A percentile compares a stretch with the other conserved stretches of the same genome.
Conservation (phyloP, 345 rosid species). For the Gossypium ekmanianum region DNA sequence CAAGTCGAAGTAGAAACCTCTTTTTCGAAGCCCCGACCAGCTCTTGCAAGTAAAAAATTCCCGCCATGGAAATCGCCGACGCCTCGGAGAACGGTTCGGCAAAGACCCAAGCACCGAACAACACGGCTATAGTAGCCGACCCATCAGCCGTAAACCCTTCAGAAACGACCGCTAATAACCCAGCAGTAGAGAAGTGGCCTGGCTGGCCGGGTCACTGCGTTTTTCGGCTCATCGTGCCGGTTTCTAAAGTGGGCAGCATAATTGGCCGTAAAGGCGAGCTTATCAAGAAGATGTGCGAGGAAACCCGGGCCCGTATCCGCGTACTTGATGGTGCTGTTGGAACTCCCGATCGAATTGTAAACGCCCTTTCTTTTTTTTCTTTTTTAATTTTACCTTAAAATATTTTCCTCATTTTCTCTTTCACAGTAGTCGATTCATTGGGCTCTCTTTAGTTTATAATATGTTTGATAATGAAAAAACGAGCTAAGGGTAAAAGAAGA, state of each 20-base stretch:
- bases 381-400: background rate
- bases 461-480: background rate
- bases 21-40: background rate
- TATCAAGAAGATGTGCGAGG: conserved; percentile 85
- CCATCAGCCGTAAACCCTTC: background rate
- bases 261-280: conserved; percentile 89
- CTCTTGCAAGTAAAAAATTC: background rate
- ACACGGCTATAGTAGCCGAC: background rate
- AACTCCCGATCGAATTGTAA: conserved; percentile 66
- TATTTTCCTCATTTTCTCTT: background rate
- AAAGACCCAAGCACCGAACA: background rate
- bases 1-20: background rate
- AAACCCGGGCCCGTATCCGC: conserved; percentile 78
- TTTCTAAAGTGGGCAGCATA: conserved; percentile 69
- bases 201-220: conserved; percentile 93
- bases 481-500: background rate
- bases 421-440: background rate
- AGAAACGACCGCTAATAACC: background rate
- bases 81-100: background rate
- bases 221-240: conserved; percentile 76
- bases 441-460: background rate
- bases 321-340: conserved; percentile 62
- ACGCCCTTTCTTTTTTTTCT: background rate
- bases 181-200: conserved; percentile 60
- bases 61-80: background rate